Conservation (phyloP, 2,329 filamentous ascomycete genomes). For the Hymenoscyphus repandus region DNA sequence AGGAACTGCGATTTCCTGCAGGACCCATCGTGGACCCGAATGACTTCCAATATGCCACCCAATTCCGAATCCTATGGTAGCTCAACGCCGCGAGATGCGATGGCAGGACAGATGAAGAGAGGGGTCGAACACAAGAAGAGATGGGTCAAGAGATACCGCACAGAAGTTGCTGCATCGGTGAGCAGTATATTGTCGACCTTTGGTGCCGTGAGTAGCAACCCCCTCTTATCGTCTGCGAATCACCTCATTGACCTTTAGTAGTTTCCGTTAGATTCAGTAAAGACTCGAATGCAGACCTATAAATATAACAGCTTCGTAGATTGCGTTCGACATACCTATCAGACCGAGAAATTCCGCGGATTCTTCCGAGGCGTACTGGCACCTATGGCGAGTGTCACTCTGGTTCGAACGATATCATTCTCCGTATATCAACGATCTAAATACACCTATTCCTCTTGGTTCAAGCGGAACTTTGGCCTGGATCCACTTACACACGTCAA, state of each 20-base stretch:
- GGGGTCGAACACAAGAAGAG: constrained; percentile 33
- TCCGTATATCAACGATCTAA: constrained; percentile 76
- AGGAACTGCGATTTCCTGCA: constrained; percentile 14
- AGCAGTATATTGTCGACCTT: constrained; percentile 76
- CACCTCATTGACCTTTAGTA: constrained; percentile 16
- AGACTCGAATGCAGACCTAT: constrained; percentile 86
- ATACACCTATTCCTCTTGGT: constrained; percentile 65
- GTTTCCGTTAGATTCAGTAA: constrained; percentile 83
- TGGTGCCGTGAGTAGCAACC: constrained; percentile 48
- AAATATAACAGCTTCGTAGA: constrained; percentile 69
- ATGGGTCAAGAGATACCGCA: constrained; percentile 72
- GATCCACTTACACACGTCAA: constrained; percentile 72
- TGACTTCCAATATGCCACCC: constrained; percentile 4
- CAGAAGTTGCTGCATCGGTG: constrained; percentile 71
- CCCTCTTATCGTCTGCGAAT: constrained; percentile 1
- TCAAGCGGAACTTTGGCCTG: constrained; percentile 59
- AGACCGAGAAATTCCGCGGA: constrained; percentile 63
- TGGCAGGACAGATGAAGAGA: constrained; percentile 6
- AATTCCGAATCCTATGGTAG: constrained; percentile 2
- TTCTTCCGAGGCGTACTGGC: constrained; percentile 81
- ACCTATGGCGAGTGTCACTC: constrained; percentile 72
- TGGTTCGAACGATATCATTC: constrained; percentile 73
- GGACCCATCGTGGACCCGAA: constrained; percentile 8
- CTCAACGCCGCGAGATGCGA: background rate
- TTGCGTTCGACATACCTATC: constrained; percentile 72